Evolutionary conservation across 768 basidiomycete species (phyloP).

Genomic region (Lactarius sp.): DNA sequence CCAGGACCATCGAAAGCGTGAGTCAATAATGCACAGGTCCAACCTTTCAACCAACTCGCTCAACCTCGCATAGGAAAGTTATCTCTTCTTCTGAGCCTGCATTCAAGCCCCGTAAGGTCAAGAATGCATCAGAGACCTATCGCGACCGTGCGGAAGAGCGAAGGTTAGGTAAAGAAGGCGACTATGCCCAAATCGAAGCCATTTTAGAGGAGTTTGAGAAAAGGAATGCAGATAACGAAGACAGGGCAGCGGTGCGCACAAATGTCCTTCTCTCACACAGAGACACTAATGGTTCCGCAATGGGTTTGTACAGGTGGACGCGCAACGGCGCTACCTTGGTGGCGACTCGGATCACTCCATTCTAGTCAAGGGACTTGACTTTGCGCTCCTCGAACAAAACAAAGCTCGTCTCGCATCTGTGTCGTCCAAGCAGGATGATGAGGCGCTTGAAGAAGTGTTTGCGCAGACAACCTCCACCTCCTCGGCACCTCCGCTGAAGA

Average conservation of each 20-base stretch:
- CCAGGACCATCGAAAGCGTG: conserved; percentile 23
- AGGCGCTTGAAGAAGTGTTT: conserved; percentile 75
- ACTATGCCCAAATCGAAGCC: conserved; percentile 77
- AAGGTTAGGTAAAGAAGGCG: conserved; percentile 57
- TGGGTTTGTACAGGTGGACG: conserved; percentile 50
- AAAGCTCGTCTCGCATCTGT: conserved; percentile 55
- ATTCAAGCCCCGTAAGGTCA: conserved; percentile 81
- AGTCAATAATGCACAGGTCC: not conserved
- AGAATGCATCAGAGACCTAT: conserved; percentile 48
- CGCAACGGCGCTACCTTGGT: conserved; percentile 72
- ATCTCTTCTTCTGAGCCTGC: conserved; percentile 51
- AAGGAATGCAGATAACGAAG: conserved; percentile 50
- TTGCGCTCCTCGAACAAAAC: conserved; percentile 79
- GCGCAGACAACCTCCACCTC: conserved; percentile 38
- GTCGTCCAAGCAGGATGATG: conserved; percentile 61
- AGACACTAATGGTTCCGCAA: not conserved
- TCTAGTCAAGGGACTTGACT: conserved; percentile 86
- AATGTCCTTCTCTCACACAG: not conserved
- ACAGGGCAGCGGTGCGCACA: conserved; percentile 52
- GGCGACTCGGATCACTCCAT: conserved; percentile 83
- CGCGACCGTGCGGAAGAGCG: conserved; percentile 76
- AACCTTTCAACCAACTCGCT: not conserved
- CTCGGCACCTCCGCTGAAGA: conserved; percentile 40
- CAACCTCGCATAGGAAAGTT: conserved; percentile 37
- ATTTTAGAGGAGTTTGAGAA: conserved; percentile 79